A percentile compares a stretch with the other conserved stretches of the same genome.
Evolutionary conservation across 306 rosid genomes (phyloP).

Genomic region (Pterocarpus santalinus): DNA sequence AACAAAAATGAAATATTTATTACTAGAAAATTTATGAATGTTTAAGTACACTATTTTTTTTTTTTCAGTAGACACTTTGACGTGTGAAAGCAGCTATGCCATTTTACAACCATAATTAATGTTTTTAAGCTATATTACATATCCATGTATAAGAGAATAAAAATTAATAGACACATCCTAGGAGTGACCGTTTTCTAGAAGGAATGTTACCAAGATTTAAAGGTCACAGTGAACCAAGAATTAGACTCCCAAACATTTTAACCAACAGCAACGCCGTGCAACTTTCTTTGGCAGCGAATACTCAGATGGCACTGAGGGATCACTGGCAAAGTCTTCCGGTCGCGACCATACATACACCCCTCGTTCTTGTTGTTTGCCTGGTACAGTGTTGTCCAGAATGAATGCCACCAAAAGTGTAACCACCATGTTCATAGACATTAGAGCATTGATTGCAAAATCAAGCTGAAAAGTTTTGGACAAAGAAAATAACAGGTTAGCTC

Average conservation of each 20-base stretch:
- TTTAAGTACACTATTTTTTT: neutral
- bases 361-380: conserved; percentile 82
- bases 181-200: conserved; percentile 30
- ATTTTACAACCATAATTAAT: conserved; percentile 40
- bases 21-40: conserved; percentile 4
- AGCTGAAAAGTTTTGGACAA: conserved; percentile 60
- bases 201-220: conserved; percentile 13
- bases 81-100: conserved; percentile 12
- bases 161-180: conserved; percentile 27
- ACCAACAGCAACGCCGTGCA: conserved; percentile 56
- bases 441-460: conserved; percentile 85
- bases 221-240: conserved; percentile 16
- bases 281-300: conserved; percentile 75
- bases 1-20: conserved; percentile 29
- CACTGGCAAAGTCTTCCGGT: conserved; percentile 61
- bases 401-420: conserved; percentile 83
- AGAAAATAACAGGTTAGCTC: conserved; percentile 48
- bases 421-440: conserved; percentile 95
- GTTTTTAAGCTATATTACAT: conserved; percentile 28
- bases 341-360: conserved; percentile 82
- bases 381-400: conserved; percentile 86
- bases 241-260: conserved; percentile 64
- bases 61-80: conserved; percentile 22
- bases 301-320: conserved; percentile 71
- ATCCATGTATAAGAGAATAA: conserved; percentile 40